Conservation (phyloP, 352 stramenopile genomes). For the Pythium sukuiense region DNA sequence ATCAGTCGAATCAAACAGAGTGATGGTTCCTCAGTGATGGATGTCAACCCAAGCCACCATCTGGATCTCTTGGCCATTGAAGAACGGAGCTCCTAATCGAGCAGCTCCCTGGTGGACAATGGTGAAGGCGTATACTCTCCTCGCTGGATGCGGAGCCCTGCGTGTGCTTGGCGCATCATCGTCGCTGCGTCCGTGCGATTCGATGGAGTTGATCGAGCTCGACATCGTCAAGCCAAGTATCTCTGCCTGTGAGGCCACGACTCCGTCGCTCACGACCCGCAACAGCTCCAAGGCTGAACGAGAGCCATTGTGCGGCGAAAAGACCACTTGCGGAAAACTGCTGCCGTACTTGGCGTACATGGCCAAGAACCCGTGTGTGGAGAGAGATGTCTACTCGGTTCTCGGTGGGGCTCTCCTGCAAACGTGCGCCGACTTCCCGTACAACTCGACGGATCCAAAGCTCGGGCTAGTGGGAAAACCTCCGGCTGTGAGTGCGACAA, state of each 20-base stretch:
- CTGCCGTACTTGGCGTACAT: conserved; percentile 8
- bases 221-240: conserved; percentile 3
- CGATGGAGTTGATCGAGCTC: not conserved
- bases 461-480: conserved; percentile 15
- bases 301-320: not conserved
- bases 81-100: not conserved
- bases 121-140: not conserved
- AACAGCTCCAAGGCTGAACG: not conserved
- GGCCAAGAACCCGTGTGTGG: not conserved
- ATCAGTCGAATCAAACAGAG: not conserved
- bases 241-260: not conserved
- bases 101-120: not conserved
- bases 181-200: not conserved
- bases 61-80: not conserved
- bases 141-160: not conserved
- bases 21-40: not conserved
- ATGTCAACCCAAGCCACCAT: not conserved
- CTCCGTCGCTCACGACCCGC: not conserved
- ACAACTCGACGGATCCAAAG: not conserved
- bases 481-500: not conserved
- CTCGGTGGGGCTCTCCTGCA: not conserved
- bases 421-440: not conserved
- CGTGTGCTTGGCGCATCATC: not conserved
- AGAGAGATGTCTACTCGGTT: not conserved
- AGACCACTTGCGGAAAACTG: not conserved